Conservation (phyloP, 2,329 filamentous ascomycete genomes). For the Fusarium bulbicola region DNA sequence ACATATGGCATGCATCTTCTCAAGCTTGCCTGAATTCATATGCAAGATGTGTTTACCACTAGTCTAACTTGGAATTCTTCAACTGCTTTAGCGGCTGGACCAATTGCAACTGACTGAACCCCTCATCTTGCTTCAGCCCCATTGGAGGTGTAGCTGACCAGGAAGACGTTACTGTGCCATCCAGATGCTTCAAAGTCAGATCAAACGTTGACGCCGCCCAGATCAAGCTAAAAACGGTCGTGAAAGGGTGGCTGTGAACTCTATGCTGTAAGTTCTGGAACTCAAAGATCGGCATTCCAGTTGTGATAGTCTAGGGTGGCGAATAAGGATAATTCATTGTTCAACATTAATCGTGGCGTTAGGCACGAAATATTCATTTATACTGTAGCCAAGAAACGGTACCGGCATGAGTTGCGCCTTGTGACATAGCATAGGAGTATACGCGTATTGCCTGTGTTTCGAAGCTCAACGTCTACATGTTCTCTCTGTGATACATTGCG, state of each 20-base stretch:
- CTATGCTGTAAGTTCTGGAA: background rate
- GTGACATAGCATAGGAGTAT: background rate
- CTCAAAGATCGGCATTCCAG: background rate
- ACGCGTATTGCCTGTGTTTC: background rate
- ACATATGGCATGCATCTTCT: background rate
- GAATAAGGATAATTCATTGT: conserved; percentile 1
- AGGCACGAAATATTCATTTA: background rate
- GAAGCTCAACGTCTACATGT: background rate
- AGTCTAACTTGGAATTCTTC: background rate
- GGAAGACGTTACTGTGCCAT: background rate
- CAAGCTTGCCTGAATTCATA: conserved; percentile 4
- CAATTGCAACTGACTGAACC: background rate
- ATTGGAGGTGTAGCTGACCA: background rate
- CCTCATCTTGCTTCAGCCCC: conserved; percentile 10
- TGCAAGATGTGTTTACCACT: background rate
- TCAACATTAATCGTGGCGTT: conserved; percentile 4
- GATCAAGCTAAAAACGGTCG: background rate
- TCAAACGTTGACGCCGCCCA: background rate
- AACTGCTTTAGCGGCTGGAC: background rate
- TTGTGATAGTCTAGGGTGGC: conserved; percentile 1
- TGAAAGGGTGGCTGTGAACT: conserved; percentile 2
- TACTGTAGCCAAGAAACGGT: background rate
- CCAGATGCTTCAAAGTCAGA: background rate
- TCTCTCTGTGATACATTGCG: background rate
- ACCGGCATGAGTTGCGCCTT: background rate